Percentiles rank a stretch among this genome's conserved stretches.
These are phyloP conservation scores for Catunica adiposa DNA, from an alignment of 2,329 filamentous ascomycete species.

Conservation along the genomic window DNA sequence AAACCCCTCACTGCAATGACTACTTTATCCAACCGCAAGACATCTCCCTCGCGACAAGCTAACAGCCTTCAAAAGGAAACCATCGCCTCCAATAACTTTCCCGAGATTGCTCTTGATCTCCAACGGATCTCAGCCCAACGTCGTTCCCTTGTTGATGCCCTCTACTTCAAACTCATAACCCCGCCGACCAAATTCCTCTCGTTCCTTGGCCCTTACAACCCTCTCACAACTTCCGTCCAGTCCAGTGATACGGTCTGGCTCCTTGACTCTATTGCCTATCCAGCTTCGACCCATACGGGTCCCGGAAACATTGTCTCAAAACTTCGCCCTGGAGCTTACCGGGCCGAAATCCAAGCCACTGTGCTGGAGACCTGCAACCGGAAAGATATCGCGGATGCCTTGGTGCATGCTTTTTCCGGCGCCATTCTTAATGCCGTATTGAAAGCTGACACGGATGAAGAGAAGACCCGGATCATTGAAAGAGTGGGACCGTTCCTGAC, in stretches of 20 bases:
- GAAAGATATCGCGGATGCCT: background rate
- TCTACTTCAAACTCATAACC: background rate
- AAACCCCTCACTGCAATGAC: background rate
- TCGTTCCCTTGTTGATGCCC: background rate
- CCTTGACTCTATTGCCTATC: constrained; percentile 46
- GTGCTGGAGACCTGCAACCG: background rate
- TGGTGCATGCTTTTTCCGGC: background rate
- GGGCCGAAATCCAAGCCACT: background rate
- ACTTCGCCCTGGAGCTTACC: background rate
- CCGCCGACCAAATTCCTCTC: constrained; percentile 24
- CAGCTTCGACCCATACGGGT: constrained; percentile 25
- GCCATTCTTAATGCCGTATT: constrained; percentile 34
- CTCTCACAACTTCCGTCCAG: constrained; percentile 42
- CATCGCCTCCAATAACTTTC: constrained; percentile 32
- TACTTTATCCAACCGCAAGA: background rate
- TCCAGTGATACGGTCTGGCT: constrained; percentile 66
- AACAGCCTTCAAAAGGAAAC: constrained; percentile 34
- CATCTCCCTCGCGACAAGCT: constrained; percentile 19
- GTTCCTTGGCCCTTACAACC: constrained; percentile 36
- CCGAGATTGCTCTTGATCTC: constrained; percentile 33
- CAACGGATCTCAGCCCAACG: constrained; percentile 18
- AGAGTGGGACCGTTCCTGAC: constrained; percentile 65
- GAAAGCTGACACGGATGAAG: constrained; percentile 41
- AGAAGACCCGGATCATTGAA: constrained; percentile 43
- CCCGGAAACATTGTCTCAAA: background rate